These are phyloP conservation scores for Globisporangium acanthophoron DNA, from an alignment of 352 stramenopile genomes.

Conservation along the genomic window DNA sequence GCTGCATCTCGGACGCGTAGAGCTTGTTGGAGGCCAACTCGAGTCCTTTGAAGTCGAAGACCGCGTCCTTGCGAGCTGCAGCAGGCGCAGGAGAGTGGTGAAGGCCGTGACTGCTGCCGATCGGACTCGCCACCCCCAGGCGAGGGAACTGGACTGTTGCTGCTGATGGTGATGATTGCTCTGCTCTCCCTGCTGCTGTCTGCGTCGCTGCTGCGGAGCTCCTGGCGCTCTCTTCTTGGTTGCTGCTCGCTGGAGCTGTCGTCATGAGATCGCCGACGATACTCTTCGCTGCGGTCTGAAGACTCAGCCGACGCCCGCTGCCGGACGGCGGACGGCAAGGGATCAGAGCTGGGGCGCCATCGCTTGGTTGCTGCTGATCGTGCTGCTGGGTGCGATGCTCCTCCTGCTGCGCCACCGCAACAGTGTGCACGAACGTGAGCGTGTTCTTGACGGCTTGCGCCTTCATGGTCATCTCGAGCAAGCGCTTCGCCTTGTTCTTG, in stretches of 20 bases:
- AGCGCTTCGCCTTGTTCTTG: conserved; percentile 21
- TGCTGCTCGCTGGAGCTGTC: conserved; percentile 9
- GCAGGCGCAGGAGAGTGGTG: neutral
- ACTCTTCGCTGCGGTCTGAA: conserved; percentile 31
- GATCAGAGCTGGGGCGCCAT: neutral
- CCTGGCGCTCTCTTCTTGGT: conserved; percentile 11
- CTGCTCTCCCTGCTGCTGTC: neutral
- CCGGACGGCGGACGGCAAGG: neutral
- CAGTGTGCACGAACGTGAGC: conserved; percentile 29
- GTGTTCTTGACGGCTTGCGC: conserved; percentile 43
- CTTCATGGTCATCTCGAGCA: conserved; percentile 26
- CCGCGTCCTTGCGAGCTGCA: conserved; percentile 20
- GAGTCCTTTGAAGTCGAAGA: conserved; percentile 29
- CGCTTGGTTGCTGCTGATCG: neutral
- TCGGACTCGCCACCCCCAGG: neutral
- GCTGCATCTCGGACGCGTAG: conserved; percentile 24
- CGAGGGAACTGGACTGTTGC: neutral
- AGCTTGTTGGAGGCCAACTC: conserved; percentile 30
- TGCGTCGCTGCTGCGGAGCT: neutral
- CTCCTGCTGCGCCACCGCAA: conserved; percentile 16
- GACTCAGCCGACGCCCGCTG: conserved; percentile 12
- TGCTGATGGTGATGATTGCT: neutral
- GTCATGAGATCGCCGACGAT: conserved; percentile 22
- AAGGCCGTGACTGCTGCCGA: conserved; percentile 3
- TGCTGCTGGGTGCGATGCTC: neutral